These are phyloP conservation scores for Penicillium lividum DNA, from an alignment of 495 filamentous ascomycete species.

Conservation along the genomic window DNA sequence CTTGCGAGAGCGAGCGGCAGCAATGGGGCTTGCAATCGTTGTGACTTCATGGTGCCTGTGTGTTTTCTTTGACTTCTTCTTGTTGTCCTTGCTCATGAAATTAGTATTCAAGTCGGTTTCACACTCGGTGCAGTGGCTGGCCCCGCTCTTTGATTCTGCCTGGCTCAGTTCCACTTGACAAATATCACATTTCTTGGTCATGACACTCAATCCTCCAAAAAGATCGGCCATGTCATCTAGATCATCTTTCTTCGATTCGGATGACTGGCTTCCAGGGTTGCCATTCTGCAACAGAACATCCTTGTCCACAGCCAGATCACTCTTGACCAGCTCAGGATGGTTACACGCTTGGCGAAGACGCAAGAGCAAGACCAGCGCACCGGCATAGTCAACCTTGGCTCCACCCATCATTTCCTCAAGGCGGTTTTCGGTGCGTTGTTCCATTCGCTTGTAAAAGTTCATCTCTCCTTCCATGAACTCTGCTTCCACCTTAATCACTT, in stretches of 20 bases:
- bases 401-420: constrained; percentile 85
- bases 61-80: constrained; percentile 45
- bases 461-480: constrained; percentile 79
- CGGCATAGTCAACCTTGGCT: constrained; percentile 71
- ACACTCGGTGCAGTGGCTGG: constrained; percentile 71
- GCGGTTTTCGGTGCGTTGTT: constrained; percentile 79
- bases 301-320: constrained; percentile 80
- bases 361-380: constrained; percentile 83
- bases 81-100: constrained; percentile 41
- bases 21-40: constrained; percentile 25
- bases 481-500: constrained; percentile 75
- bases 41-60: constrained; percentile 35
- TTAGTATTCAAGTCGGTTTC: constrained; percentile 61
- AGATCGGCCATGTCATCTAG: constrained; percentile 84
- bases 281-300: constrained; percentile 73
- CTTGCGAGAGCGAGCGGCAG: constrained; percentile 42
- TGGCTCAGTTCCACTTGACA: constrained; percentile 71
- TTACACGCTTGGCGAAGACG: constrained; percentile 92
- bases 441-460: constrained; percentile 81
- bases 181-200: constrained; percentile 83
- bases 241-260: constrained; percentile 55
- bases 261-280: constrained; percentile 41
- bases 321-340: constrained; percentile 82
- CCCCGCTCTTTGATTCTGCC: constrained; percentile 56
- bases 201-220: constrained; percentile 78